Evolutionary conservation across 768 basidiomycete genomes (phyloP).

Genomic region (Kwoniella bestiolae): DNA sequence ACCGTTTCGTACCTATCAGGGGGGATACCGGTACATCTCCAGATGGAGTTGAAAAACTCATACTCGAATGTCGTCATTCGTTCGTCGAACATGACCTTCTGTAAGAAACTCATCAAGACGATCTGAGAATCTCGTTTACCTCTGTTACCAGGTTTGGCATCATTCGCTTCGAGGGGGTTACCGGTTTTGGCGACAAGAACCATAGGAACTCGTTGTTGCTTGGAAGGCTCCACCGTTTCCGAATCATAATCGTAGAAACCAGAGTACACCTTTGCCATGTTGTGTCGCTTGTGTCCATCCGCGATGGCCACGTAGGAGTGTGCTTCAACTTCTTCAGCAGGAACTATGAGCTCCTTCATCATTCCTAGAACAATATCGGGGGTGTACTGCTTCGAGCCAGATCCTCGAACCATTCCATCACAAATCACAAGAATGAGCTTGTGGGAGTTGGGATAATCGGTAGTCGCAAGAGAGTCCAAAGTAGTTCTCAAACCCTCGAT

Average conservation of each 20-base stretch:
- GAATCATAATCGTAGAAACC: slow-evolving; percentile 97
- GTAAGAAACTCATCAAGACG: slow-evolving; percentile 94
- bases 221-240: slow-evolving; percentile 81
- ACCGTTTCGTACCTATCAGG: slow-evolving; percentile 95
- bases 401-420: slow-evolving; percentile 98
- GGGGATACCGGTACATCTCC: slow-evolving; percentile 91
- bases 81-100: slow-evolving; percentile 99
- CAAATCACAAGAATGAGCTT: slow-evolving; percentile 94
- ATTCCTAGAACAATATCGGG: slow-evolving; percentile 91
- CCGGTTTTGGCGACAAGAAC: slow-evolving; percentile 94
- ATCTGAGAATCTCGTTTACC: slow-evolving; percentile 99
- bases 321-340: slow-evolving; percentile 80
- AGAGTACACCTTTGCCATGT: slow-evolving; percentile 98
- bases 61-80: slow-evolving; percentile 99
- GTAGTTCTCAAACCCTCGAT: slow-evolving; percentile 95
- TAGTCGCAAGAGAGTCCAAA: slow-evolving; percentile 95
- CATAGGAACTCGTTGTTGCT: slow-evolving; percentile 96
- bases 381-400: slow-evolving; percentile 83
- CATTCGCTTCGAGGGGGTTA: slow-evolving; percentile 84
- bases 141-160: slow-evolving; percentile 94
- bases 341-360: slow-evolving; percentile 93
- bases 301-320: slow-evolving; percentile 98
- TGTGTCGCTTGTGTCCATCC: slow-evolving; percentile 99
- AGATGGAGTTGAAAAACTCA: slow-evolving; percentile 98
- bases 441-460: slow-evolving; percentile 97